Conservation (phyloP, 2,329 filamentous ascomycete genomes). For the Penicillium freii region DNA sequence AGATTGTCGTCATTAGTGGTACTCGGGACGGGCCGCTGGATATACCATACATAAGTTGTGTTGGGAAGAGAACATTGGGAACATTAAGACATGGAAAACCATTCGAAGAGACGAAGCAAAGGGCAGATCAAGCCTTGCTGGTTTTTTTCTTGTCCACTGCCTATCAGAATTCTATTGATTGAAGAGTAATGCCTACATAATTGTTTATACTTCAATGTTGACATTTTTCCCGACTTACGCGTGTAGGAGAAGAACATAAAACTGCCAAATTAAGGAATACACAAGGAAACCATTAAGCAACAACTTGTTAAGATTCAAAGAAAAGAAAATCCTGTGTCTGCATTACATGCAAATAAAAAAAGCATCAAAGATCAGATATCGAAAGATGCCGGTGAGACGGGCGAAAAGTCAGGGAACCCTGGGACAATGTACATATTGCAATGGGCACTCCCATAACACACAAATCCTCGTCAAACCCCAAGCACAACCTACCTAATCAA, state of each 20-base stretch:
- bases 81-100: background rate
- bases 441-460: background rate
- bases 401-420: background rate
- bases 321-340: background rate
- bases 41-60: background rate
- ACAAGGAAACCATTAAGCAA: too few relatives aligned
- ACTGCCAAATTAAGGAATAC: background rate
- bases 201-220: background rate
- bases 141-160: too few relatives aligned
- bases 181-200: background rate
- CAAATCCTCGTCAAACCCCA: background rate
- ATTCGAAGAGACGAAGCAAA: background rate
- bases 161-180: background rate
- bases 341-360: background rate
- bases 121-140: background rate
- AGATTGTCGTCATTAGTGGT: background rate
- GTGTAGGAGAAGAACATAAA: background rate
- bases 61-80: background rate
- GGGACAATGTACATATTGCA: background rate
- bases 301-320: background rate
- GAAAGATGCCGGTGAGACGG: background rate
- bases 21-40: background rate
- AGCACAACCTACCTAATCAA: background rate
- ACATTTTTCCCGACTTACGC: background rate
- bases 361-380: background rate